Base-by-base conservation (phyloP, 169 alveolate genomes). In the Cryptosporidium bovis region DNA sequence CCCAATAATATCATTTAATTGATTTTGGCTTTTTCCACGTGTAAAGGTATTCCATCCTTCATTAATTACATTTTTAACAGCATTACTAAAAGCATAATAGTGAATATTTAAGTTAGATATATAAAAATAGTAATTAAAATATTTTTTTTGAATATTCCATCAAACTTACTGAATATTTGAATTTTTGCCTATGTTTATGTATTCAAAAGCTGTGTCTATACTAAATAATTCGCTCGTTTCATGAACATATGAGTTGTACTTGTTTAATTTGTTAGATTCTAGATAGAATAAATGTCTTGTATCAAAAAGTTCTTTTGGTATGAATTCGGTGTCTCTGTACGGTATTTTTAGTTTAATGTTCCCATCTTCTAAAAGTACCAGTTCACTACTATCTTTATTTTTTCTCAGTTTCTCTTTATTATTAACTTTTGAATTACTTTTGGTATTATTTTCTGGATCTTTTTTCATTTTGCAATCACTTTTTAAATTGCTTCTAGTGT, bases 21-120 rank as follows among this genome's bases (percentile, higher is more conserved):
- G 56, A 8, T 51, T 33, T 12, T 51, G 3, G 27, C 56, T 51
- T 69, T 51, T 69, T 34, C 33, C 60, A 33, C 67, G 56, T 7
- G 56, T 53, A 69, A 69, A 69, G 18, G 65, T 27, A 33, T 69
- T 69, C 83, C 83, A 69, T 34, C 83, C 56, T 31, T 69, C 83
- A 53, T 69, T 27, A 16, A 69, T 69, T 34, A 55, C 83, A 53
- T 50, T 15, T 48, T 69, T 60, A 33, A 69, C 56, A 51, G 65
- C 66, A 69, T 51, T 34, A 40, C 83, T 69, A 34, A 4, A 7
- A 69, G n/a, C 0, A 12, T n/a, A 15, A 15, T 40, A 36, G 13
- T 53, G 12, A 53, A 5, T 65, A 40, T 44, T 66, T 20, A 24
- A 24, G 4, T 48, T 8, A 66, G 40, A 34, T 36, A 44, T 50